These are phyloP conservation scores for Salvia miltiorrhiza DNA, from an alignment of 257 asterid genomes.

Conservation along the genomic window DNA sequence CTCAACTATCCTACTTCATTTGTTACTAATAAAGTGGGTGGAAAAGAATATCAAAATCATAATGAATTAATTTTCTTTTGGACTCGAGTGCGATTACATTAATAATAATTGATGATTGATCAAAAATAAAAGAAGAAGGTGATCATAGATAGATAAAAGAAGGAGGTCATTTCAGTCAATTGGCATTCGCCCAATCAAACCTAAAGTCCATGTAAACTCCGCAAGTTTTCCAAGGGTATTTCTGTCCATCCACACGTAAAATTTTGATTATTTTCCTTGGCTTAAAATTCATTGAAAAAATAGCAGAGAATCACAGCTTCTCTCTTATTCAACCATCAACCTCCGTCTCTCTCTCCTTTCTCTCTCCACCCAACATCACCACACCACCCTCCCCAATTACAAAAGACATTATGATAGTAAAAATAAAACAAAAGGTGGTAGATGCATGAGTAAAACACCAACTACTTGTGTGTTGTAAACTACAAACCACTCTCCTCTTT, in stretches of 20 bases:
- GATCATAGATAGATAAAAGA: too few species aligned
- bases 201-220: constrained; percentile 12
- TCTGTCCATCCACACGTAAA: constrained; percentile 6
- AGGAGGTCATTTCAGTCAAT: constrained; percentile 24
- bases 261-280: not conserved
- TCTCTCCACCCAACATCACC: constrained; percentile 27
- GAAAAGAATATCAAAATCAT: too few species aligned
- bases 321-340: constrained; percentile 31
- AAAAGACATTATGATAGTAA: constrained; percentile 23
- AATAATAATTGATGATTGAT: too few species aligned
- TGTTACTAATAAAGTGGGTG: too few species aligned
- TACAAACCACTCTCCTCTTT: constrained; percentile 29
- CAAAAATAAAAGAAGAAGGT: not conserved
- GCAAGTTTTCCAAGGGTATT: constrained; percentile 19
- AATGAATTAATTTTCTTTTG: too few species aligned
- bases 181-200: not conserved
- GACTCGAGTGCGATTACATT: too few species aligned
- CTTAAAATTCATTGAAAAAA: constrained; percentile 12
- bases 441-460: constrained; percentile 88
- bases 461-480: constrained; percentile 35
- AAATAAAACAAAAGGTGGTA: constrained; percentile 86
- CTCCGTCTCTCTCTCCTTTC: constrained; percentile 37
- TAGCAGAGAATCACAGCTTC: constrained; percentile 16
- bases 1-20: too few species aligned
- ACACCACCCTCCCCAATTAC: constrained; percentile 34